Evolutionary conservation across 139 green algal species (phyloP), one percentile per base, ranked within the genome.

Genomic region (Tetraselmis striata): DNA sequence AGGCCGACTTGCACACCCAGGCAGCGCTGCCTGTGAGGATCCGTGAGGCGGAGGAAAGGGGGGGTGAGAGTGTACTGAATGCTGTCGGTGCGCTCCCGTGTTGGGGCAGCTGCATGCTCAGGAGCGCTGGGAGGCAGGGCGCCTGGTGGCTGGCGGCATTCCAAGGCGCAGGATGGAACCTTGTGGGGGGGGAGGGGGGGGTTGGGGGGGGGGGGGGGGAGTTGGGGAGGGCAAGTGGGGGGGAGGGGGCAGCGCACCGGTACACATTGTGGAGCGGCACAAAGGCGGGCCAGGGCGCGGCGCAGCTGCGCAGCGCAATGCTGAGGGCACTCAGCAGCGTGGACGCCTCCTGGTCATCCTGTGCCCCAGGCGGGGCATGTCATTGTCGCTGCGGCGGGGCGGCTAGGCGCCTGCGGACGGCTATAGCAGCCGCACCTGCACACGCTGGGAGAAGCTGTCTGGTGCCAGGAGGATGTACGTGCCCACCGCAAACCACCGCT

Each of bases 401-500:
- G n/a, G n/a, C n/a, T n/a, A 85, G 28, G 59, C 29, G 23, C 1
- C 11, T 1, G 1, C 11, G 26, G 32, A 58, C 30, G 32, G 23
- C 2, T 31, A 45, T 22, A 31, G 5, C 30, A 32, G 27, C 85
- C 81, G n/a, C 75, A 94, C 87, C 77, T 96, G 83, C 26, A 97
- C 75, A 0, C 92, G 78, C 1, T 87, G 80, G 59, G 88, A 95
- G 85, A 91, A 95, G 84, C 85, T 94, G 29, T 84, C 80, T 1
- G 94, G 93, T 79, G 83, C 82, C 45, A 97, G 87, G 45, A 92
- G 74, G 59, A 95, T 74, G 83, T 92, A 94, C 2, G 85, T 28
- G 23, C 86, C 86, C 0, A 92, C 32, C 0, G 86, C 88, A 80
- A 97, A 94, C 93, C 93, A 97, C 32, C 89, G 86, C 85, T 94